Base-by-base conservation (phyloP, 768 basidiomycete species). In the Suillus lakei region DNA sequence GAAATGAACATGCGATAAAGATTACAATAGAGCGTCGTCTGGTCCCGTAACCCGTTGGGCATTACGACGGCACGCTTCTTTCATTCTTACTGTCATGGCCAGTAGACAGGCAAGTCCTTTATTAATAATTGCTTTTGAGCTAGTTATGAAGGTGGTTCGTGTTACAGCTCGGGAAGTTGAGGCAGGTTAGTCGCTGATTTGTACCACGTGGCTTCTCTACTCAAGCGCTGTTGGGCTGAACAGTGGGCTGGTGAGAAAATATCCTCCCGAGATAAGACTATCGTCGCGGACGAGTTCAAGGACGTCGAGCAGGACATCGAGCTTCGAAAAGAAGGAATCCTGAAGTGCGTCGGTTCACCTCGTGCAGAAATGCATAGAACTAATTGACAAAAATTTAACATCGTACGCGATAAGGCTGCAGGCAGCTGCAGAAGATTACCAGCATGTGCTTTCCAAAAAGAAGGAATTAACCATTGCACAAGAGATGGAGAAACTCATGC, bases 231-330 rank as follows among this genome's bases (percentile, higher is more conserved):
- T 60, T 70, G 72, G 71, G 78, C 78, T 71, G 73, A 66, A 21
- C 71, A 96, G 92, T 93, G 93, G 91, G 93, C 92, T 6, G 93
- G 92, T 48, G 94, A 96, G 79, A 91, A 92, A 70, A 93, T 98
- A 61, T 89, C 92, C 46, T 85, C 90, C 30, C 86, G 90, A 68
- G 92, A 95, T 74, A 96, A 92, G 83, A 89, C 91, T 2, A 78
- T 85, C 50, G 84, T 91, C 38, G 87, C 91, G 3, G 90, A 91
- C 30, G 94, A 95, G 67, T 91, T 96, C 75, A 84, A 80, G 43
- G 92, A 91, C 56, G 81, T 96, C 53, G 93, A 96, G 77, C 84
- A 85, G 70, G 95, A 97, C 73, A 87, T 98, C 34, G 94, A 96
- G 61, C 79, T 94, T 36, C 81, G 94, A 59, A 86, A 87, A 71